Evolutionary conservation across 768 basidiomycete genomes (phyloP), one percentile per base, ranked within the genome.

Genomic region (Galerina marginata): DNA sequence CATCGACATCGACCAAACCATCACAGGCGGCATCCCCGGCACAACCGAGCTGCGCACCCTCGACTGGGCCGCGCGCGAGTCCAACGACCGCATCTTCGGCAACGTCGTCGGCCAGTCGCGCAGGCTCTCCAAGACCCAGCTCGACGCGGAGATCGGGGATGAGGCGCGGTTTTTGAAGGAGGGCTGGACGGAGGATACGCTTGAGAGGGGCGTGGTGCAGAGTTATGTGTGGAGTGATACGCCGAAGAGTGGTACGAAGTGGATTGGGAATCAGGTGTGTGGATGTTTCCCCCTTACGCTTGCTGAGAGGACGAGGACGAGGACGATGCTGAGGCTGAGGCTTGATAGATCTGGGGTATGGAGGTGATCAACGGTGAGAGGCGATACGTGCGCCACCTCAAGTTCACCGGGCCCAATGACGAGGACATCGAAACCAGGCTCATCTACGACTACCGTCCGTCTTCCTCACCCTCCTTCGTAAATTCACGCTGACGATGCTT

Each of bases 291-390:
- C 80, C 51, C 76, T 78, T 47, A 80, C 74, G 74, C 67, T n/a
- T n/a, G n/a, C n/a, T n/a, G n/a, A n/a, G n/a, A n/a, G n/a, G n/a
- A n/a, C n/a, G n/a, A n/a, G n/a, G n/a, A n/a, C n/a, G n/a, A n/a
- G n/a, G n/a, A n/a, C n/a, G n/a, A n/a, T n/a, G n/a, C n/a, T n/a
- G n/a, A n/a, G n/a, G n/a, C n/a, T n/a, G n/a, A n/a, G n/a, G n/a
- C n/a, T n/a, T n/a, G n/a, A n/a, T n/a, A 81, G 81, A 73, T 79
- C 15, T 92, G 90, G 90, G 90, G 89, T 26, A 80, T 91, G 20
- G 79, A 88, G 65, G 77, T 78, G 5, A 74, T 88, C 64, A 74
- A 88, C 12, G 86, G 79, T 29, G 83, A 85, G 67, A 83, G 86
- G 65, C 77, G 87, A 60, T 86, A 90, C 63, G 77, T 80, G 5